Evolutionary conservation across 805 yeast species (phyloP).

Genomic region (Saturnispora serradocipensis): DNA sequence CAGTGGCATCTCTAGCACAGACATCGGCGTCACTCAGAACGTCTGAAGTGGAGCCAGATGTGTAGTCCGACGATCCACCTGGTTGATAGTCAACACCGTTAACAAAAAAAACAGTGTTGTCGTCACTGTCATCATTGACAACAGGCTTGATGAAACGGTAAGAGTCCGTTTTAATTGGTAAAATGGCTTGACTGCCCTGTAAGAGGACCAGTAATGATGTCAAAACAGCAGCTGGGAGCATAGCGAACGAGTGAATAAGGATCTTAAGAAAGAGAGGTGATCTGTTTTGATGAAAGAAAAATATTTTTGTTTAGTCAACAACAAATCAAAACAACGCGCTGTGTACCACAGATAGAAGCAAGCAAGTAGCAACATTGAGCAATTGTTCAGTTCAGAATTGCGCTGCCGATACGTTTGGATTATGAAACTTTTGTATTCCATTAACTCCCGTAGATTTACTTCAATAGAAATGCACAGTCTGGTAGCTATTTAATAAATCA

Average conservation of each 20-base stretch:
- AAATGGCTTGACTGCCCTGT: constrained; percentile 32
- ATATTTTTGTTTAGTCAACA: background rate
- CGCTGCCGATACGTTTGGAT: no score
- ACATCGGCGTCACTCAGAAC: constrained; percentile 59
- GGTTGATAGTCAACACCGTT: constrained; percentile 91
- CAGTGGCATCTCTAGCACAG: constrained; percentile 75
- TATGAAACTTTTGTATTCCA: no score
- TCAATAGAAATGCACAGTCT: no score
- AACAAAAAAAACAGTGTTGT: constrained; percentile 61
- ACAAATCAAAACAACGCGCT: constrained; percentile 1
- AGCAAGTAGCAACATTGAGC: background rate
- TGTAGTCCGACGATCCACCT: constrained; percentile 73
- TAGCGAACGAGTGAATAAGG: background rate
- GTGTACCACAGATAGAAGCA: background rate
- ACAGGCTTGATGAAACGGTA: constrained; percentile 52
- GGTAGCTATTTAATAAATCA: no score
- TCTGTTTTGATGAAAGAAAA: background rate
- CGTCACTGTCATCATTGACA: constrained; percentile 16
- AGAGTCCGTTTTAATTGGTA: constrained; percentile 49
- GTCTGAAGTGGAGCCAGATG: constrained; percentile 35
- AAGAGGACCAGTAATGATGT: constrained; percentile 10
- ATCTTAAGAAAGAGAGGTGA: background rate
- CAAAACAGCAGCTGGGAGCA: constrained; percentile 5
- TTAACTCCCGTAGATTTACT: no score
- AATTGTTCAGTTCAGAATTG: no score